A percentile compares a stretch with the other conserved stretches of the same genome.
phyloP scores from a whole-genome alignment of 1,284 basidiomycete species.

The Xerocomus amazonicus region DNA sequence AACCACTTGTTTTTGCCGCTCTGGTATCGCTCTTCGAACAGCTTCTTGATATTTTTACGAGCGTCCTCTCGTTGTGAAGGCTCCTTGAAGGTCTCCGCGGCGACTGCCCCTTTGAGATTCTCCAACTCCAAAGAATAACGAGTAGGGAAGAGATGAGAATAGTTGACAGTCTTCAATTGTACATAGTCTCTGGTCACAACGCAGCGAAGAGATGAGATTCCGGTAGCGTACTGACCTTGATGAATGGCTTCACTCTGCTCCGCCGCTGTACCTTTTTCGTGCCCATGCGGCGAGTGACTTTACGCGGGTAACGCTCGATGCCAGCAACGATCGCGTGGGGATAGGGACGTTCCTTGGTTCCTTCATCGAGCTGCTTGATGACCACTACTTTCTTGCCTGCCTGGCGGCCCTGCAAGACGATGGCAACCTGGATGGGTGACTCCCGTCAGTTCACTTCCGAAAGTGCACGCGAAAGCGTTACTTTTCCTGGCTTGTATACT shows the following conservation, averaged over 20 bases:
- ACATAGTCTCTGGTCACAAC: slow-evolving; percentile 1
- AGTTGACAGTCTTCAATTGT: slow-evolving; percentile 74
- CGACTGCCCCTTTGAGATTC: slow-evolving; percentile 81
- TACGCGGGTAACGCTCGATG: slow-evolving; percentile 93
- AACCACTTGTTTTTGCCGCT: slow-evolving; percentile 96
- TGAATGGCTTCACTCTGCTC: slow-evolving; percentile 97
- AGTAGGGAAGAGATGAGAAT: slow-evolving; percentile 96
- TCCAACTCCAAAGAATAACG: slow-evolving; percentile 96
- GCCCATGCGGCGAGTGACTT: slow-evolving; percentile 95
- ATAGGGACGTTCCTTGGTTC: slow-evolving; percentile 87
- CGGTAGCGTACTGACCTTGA: slow-evolving; percentile 71
- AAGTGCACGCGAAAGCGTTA: slow-evolving; percentile 31
- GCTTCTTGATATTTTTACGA: slow-evolving; percentile 95
- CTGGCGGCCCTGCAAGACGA: slow-evolving; percentile 95
- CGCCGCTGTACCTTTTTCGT: slow-evolving; percentile 88
- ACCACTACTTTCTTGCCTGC: slow-evolving; percentile 92
- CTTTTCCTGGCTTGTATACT: slow-evolving; percentile 99
- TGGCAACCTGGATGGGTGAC: slow-evolving; percentile 63
- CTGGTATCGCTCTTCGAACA: slow-evolving; percentile 89
- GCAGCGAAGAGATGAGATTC: background rate
- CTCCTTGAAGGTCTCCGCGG: slow-evolving; percentile 92
- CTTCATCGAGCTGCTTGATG: slow-evolving; percentile 86
- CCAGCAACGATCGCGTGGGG: slow-evolving; percentile 96
- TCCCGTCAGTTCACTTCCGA: slow-evolving; percentile 6
- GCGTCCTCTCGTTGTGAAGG: slow-evolving; percentile 87